A percentile compares a stretch with the other conserved stretches of the same genome.
These are phyloP conservation scores for Phytophthora hibernalis DNA, from an alignment of 352 stramenopile genomes.

Conservation along the genomic window DNA sequence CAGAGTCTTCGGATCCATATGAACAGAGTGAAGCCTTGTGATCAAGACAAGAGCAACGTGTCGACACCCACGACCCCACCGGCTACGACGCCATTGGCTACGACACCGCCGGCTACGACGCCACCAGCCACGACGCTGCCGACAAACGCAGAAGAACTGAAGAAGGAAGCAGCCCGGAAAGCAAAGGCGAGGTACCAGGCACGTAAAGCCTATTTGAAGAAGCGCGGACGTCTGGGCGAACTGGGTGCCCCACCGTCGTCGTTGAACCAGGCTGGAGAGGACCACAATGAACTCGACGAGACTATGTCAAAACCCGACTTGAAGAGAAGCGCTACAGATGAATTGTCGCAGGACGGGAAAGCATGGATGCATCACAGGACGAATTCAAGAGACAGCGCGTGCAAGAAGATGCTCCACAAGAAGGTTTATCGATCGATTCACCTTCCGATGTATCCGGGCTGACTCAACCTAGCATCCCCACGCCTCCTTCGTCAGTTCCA, in stretches of 20 bases:
- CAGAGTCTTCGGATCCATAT: conserved; percentile 44
- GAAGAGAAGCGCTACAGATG: conserved; percentile 21
- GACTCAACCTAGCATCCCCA: conserved; percentile 6
- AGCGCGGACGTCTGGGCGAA: conserved; percentile 34
- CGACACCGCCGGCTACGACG: conserved; percentile 3
- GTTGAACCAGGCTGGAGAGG: neutral
- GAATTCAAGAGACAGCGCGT: conserved; percentile 25
- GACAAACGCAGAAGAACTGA: conserved; percentile 23
- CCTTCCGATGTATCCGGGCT: conserved; percentile 22
- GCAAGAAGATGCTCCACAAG: conserved; percentile 12
- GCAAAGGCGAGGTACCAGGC: conserved; percentile 33
- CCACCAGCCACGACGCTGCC: conserved; percentile 1
- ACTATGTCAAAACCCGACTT: neutral
- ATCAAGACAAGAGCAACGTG: conserved; percentile 14
- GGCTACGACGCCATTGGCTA: neutral
- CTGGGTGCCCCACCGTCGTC: conserved; percentile 13
- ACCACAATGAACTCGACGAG: neutral
- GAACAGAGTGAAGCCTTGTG: conserved; percentile 37
- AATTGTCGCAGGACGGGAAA: neutral
- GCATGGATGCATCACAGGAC: conserved; percentile 3
- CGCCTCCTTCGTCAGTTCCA: neutral
- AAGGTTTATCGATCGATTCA: conserved; percentile 2
- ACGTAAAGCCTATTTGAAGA: conserved; percentile 41
- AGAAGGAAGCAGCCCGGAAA: conserved; percentile 30
- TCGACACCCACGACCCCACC: conserved; percentile 12